Evolutionary conservation across 441 rosid species (phyloP).

Genomic region (Jatropha podagrica): DNA sequence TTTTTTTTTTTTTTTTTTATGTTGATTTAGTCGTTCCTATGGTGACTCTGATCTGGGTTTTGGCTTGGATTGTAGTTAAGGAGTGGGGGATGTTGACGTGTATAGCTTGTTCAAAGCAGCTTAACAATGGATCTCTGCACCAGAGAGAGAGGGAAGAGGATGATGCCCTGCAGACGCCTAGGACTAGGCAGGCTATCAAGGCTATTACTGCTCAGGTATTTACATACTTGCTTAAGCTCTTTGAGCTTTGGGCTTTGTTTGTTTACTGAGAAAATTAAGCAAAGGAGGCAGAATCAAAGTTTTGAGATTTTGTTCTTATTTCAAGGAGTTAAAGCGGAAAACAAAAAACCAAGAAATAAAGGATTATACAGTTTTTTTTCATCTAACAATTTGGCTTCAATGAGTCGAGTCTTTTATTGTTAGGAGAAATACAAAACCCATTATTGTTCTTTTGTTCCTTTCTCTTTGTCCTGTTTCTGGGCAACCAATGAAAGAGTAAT

Average conservation of each 20-base stretch:
- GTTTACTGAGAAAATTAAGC: slow-evolving; percentile 24
- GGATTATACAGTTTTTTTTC: background rate
- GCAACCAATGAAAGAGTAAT: slow-evolving; percentile 14
- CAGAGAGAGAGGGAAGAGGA: slow-evolving; percentile 32
- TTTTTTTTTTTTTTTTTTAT: background rate
- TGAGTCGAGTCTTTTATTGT: background rate
- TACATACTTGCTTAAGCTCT: background rate
- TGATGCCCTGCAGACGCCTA: slow-evolving; percentile 56
- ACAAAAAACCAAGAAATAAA: slow-evolving; percentile 6
- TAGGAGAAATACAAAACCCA: background rate
- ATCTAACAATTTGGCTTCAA: background rate
- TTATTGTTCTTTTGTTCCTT: slow-evolving; percentile 17
- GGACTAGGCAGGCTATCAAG: slow-evolving; percentile 67
- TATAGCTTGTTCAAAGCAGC: slow-evolving; percentile 76
- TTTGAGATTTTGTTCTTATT: slow-evolving; percentile 10
- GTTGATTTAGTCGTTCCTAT: slow-evolving; percentile 5
- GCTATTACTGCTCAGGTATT: slow-evolving; percentile 73
- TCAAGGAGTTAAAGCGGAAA: slow-evolving; percentile 8
- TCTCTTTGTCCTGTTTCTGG: slow-evolving; percentile 16
- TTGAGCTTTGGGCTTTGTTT: slow-evolving; percentile 7
- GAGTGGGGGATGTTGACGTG: slow-evolving; percentile 66
- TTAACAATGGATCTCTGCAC: slow-evolving; percentile 53
- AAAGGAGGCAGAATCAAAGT: slow-evolving; percentile 6
- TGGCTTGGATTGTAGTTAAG: slow-evolving; percentile 18
- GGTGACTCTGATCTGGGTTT: slow-evolving; percentile 33